Conservation (phyloP, 805 yeast species). For the Wickerhamiella nectarea region DNA sequence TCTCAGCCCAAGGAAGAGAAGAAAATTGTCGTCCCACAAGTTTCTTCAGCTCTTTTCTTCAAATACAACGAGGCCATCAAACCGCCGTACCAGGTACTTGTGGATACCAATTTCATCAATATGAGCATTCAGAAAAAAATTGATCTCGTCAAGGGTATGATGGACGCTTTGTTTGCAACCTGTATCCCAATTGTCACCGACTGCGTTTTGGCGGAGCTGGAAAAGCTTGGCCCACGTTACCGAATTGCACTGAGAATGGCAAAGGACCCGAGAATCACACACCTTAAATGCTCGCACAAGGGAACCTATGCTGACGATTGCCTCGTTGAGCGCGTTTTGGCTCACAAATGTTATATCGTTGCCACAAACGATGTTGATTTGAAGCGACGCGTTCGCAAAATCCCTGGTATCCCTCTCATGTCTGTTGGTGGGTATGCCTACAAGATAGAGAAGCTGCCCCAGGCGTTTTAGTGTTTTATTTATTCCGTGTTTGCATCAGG, state of each 20-base stretch:
- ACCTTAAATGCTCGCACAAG: constrained; percentile 79
- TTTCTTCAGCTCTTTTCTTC: constrained; percentile 87
- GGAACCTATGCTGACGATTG: constrained; percentile 99
- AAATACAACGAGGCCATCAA: constrained; percentile 86
- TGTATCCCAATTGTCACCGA: constrained; percentile 93
- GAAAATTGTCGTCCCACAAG: constrained; percentile 82
- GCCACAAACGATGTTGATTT: constrained; percentile 96
- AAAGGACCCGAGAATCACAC: constrained; percentile 78
- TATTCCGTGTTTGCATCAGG: not conserved
- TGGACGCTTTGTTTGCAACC: constrained; percentile 89
- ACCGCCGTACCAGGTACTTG: constrained; percentile 94
- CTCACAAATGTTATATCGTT: constrained; percentile 92
- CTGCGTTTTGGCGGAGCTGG: constrained; percentile 96
- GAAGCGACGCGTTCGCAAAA: constrained; percentile 84
- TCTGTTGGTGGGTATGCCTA: constrained; percentile 90
- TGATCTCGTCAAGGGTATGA: constrained; percentile 89
- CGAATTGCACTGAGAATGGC: constrained; percentile 88
- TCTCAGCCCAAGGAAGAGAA: constrained; percentile 28
- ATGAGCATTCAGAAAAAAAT: constrained; percentile 92
- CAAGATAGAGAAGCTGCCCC: constrained; percentile 89
- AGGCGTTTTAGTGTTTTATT: constrained; percentile 36
- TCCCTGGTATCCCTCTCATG: constrained; percentile 95
- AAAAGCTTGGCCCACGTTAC: constrained; percentile 87
- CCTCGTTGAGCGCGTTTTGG: constrained; percentile 79
- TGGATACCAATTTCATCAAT: constrained; percentile 94